Percentiles rank a stretch among this genome's conserved stretches.
Evolutionary conservation across 352 stramenopile genomes (phyloP).

Genomic region (Phytophthora sansomeana): DNA sequence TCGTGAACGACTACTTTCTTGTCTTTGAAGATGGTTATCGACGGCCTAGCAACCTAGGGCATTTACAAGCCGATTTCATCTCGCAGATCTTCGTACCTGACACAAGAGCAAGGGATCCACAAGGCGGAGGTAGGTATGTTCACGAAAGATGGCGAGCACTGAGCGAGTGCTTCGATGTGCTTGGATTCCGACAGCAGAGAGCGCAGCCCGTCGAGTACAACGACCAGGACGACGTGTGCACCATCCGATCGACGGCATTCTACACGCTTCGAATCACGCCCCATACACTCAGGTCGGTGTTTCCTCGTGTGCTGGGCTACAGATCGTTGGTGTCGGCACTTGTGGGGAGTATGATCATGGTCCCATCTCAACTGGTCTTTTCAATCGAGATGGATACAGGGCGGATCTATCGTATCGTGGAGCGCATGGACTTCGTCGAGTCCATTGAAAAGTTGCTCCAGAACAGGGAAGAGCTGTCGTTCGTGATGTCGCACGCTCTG

Average conservation of each 20-base stretch:
- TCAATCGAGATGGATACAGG: constrained; percentile 8
- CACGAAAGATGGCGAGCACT: constrained; percentile 20
- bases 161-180: constrained; percentile 23
- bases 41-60: neutral
- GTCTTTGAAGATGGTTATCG: constrained; percentile 15
- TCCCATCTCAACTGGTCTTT: constrained; percentile 16
- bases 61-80: constrained; percentile 13
- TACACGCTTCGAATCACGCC: constrained; percentile 29
- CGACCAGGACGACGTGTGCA: constrained; percentile 3
- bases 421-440: constrained; percentile 20
- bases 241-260: constrained; percentile 15
- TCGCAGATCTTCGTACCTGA: constrained; percentile 6
- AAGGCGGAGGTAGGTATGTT: neutral
- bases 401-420: constrained; percentile 7
- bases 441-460: constrained; percentile 5
- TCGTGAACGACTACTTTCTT: constrained; percentile 21
- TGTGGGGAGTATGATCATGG: constrained; percentile 5
- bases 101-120: neutral
- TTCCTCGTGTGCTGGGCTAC: constrained; percentile 21
- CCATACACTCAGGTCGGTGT: constrained; percentile 14
- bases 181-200: constrained; percentile 20
- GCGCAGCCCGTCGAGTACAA: constrained; percentile 11
- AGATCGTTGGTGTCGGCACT: constrained; percentile 1
- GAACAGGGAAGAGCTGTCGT: constrained; percentile 11
- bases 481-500: constrained; percentile 15